Percentiles rank a stretch among this genome's conserved stretches.
Evolutionary conservation across 495 filamentous ascomycete genomes (phyloP).

Genomic region (Lophiotrema nucula): DNA sequence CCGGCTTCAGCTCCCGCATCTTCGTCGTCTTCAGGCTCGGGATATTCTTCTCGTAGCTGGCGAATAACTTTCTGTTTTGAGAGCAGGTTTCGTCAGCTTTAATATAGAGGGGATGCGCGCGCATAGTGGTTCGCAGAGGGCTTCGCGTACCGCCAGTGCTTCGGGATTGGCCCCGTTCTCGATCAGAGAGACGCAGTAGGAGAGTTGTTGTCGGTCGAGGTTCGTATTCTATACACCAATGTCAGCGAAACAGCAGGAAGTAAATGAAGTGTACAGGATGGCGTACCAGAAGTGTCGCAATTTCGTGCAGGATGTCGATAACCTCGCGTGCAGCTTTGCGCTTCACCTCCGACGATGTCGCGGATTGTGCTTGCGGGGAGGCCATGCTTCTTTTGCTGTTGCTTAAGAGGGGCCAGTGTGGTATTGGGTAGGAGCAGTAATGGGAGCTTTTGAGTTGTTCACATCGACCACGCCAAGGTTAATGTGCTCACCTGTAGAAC

Average conservation of each 20-base stretch:
- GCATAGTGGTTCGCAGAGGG: neutral
- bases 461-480: no score
- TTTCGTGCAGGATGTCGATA: slow-evolving; percentile 93
- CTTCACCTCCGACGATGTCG: slow-evolving; percentile 55
- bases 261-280: neutral
- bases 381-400: slow-evolving; percentile 23
- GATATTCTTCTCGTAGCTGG: slow-evolving; percentile 36
- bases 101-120: neutral
- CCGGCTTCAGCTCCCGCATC: no score
- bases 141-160: slow-evolving; percentile 74
- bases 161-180: slow-evolving; percentile 98
- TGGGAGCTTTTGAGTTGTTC: no score
- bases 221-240: slow-evolving; percentile 71
- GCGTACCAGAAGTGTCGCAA: slow-evolving; percentile 78
- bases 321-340: slow-evolving; percentile 91
- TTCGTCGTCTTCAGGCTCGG: slow-evolving; percentile 5
- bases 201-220: slow-evolving; percentile 83
- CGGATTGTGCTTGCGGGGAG: slow-evolving; percentile 6
- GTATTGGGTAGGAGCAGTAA: neutral
- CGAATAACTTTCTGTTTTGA: slow-evolving; percentile 38
- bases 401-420: neutral
- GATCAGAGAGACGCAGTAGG: slow-evolving; percentile 91
- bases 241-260: neutral
- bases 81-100: neutral
- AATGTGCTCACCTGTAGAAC: no score